phyloP scores from a whole-genome alignment of 805 yeast genomes.

The Naumovozyma castellii region DNA sequence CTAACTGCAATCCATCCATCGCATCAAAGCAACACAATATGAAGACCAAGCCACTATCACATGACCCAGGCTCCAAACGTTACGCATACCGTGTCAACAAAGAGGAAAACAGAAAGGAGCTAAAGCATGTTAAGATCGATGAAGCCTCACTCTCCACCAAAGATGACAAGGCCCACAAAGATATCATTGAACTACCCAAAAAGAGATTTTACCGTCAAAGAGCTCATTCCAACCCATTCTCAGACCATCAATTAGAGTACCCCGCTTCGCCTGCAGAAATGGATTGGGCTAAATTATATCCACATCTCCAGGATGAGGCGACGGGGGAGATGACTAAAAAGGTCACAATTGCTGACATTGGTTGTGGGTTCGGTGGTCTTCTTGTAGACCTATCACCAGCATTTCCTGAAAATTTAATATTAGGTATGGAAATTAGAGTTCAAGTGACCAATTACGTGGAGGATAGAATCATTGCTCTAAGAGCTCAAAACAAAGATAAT shows the following conservation, averaged over 20 bases:
- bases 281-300: conserved; percentile 81
- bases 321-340: conserved; percentile 36
- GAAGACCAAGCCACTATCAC: conserved; percentile 19
- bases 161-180: conserved; percentile 6
- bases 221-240: conserved; percentile 95
- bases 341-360: conserved; percentile 89
- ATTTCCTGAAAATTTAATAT: conserved; percentile 62
- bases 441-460: conserved; percentile 97
- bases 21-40: conserved; percentile 2
- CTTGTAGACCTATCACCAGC: conserved; percentile 68
- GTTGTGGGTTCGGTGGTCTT: conserved; percentile 96
- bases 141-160: conserved; percentile 19
- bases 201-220: conserved; percentile 89
- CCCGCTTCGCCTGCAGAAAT: conserved; percentile 72
- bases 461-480: conserved; percentile 83
- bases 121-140: conserved; percentile 39
- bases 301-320: conserved; percentile 41
- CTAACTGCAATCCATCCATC: background rate
- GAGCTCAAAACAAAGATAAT: conserved; percentile 37
- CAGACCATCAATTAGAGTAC: conserved; percentile 87
- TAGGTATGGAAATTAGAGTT: conserved; percentile 96
- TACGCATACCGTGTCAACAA: conserved; percentile 38
- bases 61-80: conserved; percentile 29
- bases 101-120: conserved; percentile 38
- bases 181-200: conserved; percentile 51